Base-by-base conservation (phyloP, 345 rosid genomes). In the Boechera stricta region DNA sequence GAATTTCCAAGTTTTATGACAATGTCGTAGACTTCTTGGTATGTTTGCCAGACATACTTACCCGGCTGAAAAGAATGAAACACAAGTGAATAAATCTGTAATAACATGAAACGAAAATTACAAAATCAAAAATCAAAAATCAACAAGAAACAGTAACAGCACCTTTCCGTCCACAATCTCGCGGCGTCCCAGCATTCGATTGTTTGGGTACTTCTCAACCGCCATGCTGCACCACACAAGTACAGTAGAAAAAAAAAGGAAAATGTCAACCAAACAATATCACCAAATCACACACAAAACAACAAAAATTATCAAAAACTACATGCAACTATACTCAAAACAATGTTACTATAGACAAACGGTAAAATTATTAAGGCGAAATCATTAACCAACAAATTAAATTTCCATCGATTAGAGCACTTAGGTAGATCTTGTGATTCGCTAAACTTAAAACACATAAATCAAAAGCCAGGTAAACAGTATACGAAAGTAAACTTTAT, bases 1-100 rank as follows among this genome's bases (percentile, higher is more conserved):
- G 98, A 77, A 74, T 86, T 87, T 62, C 96, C 98, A 47, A 90
- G 69, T 84, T 87, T 84, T 44, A 87, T 80, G 78, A 92, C 98
- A 79, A 80, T 42, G 80, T 92, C 91, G 61, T 87, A 86, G 2
- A 92, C 89, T 82, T 92, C 74, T 77, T 82, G 82, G 77, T 92
- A 92, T 44, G 90, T 88, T 81, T 81, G 83, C 98, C 98, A 92
- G 52, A 75, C 83, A 57, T 92, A 92, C 38, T 86, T 75, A 42
- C 92, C 94, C 31, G 92, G 87, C 98, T 92, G 75, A 79, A 49
- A 67, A 58, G 13, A 53, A 36, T 85, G 11, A 74, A 71, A 76
- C 3, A 44, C 62, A 67, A 16, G 21, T 68, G 24, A 58, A 41
- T 13, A 48, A 54, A 53, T 31, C 48, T 1, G 5, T 6, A 21